phyloP scores from a whole-genome alignment of 805 yeast species.

The Nakazawaea siamensis region DNA sequence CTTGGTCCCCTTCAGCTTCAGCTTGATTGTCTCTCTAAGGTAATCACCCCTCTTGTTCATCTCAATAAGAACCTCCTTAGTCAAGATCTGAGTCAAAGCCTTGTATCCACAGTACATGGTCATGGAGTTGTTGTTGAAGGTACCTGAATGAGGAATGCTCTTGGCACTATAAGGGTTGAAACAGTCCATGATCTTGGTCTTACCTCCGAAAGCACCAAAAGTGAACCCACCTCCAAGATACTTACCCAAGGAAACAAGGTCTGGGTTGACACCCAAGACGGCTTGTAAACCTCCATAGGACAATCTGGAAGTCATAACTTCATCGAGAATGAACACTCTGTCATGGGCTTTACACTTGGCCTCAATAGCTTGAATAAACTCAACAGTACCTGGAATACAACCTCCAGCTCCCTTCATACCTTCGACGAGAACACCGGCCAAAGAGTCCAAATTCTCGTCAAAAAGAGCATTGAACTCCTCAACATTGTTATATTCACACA shows the following conservation, averaged over 20 bases:
- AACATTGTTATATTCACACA: conserved; percentile 9
- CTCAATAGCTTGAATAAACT: conserved; percentile 9
- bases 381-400: conserved; percentile 6
- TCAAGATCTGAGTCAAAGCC: conserved; percentile 10
- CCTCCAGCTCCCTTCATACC: conserved; percentile 14
- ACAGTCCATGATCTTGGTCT: conserved; percentile 9
- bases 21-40: conserved; percentile 1
- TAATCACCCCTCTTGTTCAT: conserved; percentile 9
- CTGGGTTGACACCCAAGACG: conserved; percentile 9
- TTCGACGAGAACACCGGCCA: conserved; percentile 13
- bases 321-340: conserved; percentile 12
- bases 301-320: conserved; percentile 13
- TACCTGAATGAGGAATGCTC: conserved; percentile 12
- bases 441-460: background rate
- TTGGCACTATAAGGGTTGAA: conserved; percentile 8
- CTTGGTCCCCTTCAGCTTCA: conserved; percentile 8
- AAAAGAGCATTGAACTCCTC: conserved; percentile 4
- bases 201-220: conserved; percentile 13
- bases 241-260: conserved; percentile 11
- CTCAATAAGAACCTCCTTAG: background rate
- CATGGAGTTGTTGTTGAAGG: conserved; percentile 13
- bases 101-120: conserved; percentile 11
- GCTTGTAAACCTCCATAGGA: conserved; percentile 12
- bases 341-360: conserved; percentile 7
- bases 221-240: conserved; percentile 13